Base-by-base conservation (phyloP, 768 basidiomycete species). In the Rhodotorula toruloides region DNA sequence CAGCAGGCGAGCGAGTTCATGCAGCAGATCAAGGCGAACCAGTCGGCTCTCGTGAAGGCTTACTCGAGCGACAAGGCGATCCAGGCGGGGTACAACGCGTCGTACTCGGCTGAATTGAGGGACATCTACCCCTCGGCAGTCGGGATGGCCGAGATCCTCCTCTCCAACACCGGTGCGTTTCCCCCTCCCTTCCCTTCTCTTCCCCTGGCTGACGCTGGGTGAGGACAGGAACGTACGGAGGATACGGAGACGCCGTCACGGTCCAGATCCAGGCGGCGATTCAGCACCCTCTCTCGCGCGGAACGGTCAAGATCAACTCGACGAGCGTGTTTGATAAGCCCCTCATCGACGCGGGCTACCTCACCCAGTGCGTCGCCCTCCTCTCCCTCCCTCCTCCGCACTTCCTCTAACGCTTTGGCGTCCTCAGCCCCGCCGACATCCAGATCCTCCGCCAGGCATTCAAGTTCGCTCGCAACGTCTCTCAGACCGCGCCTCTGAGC, bases 261-360 rank as follows among this genome's bases (percentile, higher is more conserved):
- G 77, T 87, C 53, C 80, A 80, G 9, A 80, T 89, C 58, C 87
- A 88, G 73, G 83, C 84, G 11, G 87, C 84, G 1, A 75, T 87
- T 19, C 87, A 87, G 74, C 84, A 84, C 71, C 84, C 86, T 2
- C 79, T 84, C 74, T 85, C 83, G 43, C 82, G 84, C 56, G 87
- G 87, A n/a, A 81, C 80, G 10, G 73, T 88, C 36, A 83, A 82
- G 64, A 84, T 88, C 78, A 85, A 81, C 73, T 82, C 83, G 6
- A 78, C 81, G 22, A 81, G 83, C 62, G 78, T 84, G 2, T 89
- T 88, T 77, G 82, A 83, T 63, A 71, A 78, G 31, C 84, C 85
- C 0, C 58, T 77, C 36, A 83, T 86, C 72, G 79, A 86, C 70
- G 82, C 83, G 7, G 79, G 79, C 52, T 80, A 82, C 74, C 76